These are phyloP conservation scores for Talaromyces sp. DNA, from an alignment of 2,329 filamentous ascomycete genomes.

Conservation along the genomic window DNA sequence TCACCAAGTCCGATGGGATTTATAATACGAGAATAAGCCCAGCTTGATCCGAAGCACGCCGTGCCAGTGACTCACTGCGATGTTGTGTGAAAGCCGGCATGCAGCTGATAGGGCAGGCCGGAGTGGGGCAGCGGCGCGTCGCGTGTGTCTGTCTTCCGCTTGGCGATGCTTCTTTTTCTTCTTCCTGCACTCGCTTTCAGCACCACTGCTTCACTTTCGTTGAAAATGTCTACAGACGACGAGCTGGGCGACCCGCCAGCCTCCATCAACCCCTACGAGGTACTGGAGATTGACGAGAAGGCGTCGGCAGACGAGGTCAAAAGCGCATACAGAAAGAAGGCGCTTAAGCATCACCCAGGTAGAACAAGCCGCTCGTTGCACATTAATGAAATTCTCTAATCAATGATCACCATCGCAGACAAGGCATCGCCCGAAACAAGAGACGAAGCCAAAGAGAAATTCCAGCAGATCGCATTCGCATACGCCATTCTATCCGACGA, in stretches of 20 bases:
- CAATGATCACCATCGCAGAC: constrained; percentile 47
- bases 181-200: not conserved
- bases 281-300: constrained; percentile 64
- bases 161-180: not conserved
- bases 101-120: not conserved
- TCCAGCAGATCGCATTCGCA: constrained; percentile 88
- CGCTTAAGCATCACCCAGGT: constrained; percentile 83
- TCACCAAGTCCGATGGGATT: not conserved
- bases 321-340: constrained; percentile 83
- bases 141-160: not conserved
- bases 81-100: not conserved
- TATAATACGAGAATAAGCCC: not conserved
- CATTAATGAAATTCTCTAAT: not conserved
- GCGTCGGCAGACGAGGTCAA: constrained; percentile 79
- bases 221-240: constrained; percentile 30
- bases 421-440: constrained; percentile 68
- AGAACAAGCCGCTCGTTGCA: constrained; percentile 16
- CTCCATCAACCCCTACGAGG: constrained; percentile 70
- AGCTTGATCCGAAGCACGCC: not conserved
- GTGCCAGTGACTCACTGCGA: not conserved
- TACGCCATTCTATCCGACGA: constrained; percentile 88
- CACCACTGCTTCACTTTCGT: not conserved
- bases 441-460: constrained; percentile 68
- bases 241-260: constrained; percentile 61
- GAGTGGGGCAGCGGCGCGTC: not conserved